Evolutionary conservation across 2,329 filamentous ascomycete species (phyloP).

Genomic region (Aphanoascus verrucosus): DNA sequence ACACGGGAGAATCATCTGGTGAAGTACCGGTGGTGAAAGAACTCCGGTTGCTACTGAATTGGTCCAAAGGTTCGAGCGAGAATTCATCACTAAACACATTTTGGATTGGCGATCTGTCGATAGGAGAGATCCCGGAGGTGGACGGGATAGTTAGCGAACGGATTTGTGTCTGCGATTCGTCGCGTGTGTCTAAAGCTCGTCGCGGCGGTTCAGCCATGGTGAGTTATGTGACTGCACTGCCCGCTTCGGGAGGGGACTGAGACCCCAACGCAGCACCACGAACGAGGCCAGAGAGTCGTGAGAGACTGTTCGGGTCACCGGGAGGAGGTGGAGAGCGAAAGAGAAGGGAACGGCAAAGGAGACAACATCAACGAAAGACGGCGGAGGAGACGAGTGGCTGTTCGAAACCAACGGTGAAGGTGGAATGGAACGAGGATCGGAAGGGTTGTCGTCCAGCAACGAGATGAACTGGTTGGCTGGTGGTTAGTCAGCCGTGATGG

Average conservation of each 20-base stretch:
- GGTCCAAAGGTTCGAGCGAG: slow-evolving; percentile 35
- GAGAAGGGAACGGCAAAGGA: slow-evolving; percentile 13
- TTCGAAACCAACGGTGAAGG: slow-evolving; percentile 9
- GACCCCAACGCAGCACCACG: slow-evolving; percentile 2
- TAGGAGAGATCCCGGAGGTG: slow-evolving; percentile 3
- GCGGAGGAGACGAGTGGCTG: neutral
- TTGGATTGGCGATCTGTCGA: slow-evolving; percentile 25
- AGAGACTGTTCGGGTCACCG: neutral
- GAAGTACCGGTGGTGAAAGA: slow-evolving; percentile 11
- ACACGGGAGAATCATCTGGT: slow-evolving; percentile 3
- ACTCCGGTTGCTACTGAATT: slow-evolving; percentile 14
- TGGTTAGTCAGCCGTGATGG: neutral
- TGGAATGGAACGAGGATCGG: slow-evolving; percentile 11
- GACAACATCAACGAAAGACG: slow-evolving; percentile 11
- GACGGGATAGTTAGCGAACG: slow-evolving; percentile 25
- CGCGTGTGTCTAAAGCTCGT: slow-evolving; percentile 19
- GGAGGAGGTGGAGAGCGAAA: slow-evolving; percentile 9
- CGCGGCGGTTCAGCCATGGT: slow-evolving; percentile 19
- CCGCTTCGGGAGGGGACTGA: slow-evolving; percentile 14
- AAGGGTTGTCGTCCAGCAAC: neutral
- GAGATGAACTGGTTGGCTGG: no score
- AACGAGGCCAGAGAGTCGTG: slow-evolving; percentile 1
- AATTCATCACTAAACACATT: slow-evolving; percentile 42
- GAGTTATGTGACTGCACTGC: slow-evolving; percentile 13
- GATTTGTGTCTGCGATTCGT: slow-evolving; percentile 19